A percentile compares a stretch with the other conserved stretches of the same genome.
Evolutionary conservation across 441 rosid species (phyloP).

Genomic region (Omphalea diandra): DNA sequence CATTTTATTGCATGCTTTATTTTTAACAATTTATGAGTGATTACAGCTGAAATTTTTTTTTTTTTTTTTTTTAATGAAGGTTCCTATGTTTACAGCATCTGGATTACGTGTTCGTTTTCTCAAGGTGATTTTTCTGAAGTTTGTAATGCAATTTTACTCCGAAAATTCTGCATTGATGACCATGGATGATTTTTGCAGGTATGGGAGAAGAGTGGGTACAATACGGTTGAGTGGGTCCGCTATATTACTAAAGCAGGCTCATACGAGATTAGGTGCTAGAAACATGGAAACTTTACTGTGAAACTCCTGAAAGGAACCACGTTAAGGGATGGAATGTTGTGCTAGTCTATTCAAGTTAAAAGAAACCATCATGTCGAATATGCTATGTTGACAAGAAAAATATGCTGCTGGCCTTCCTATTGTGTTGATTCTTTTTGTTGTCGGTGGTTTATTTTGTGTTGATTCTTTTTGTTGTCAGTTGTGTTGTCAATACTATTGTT

Average conservation of each 20-base stretch:
- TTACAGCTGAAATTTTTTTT: constrained; percentile 9
- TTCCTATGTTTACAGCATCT: constrained; percentile 99
- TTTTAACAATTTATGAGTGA: neutral
- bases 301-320: neutral
- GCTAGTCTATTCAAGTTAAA: constrained; percentile 13
- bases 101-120: constrained; percentile 97
- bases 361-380: constrained; percentile 6
- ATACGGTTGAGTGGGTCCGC: constrained; percentile 98
- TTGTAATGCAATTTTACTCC: neutral
- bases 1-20: neutral
- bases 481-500: constrained; percentile 26
- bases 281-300: constrained; percentile 7
- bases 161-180: constrained; percentile 2
- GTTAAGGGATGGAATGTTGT: constrained; percentile 13
- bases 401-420: constrained; percentile 19
- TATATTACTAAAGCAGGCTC: constrained; percentile 98
- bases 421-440: constrained; percentile 19
- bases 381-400: constrained; percentile 17
- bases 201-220: constrained; percentile 99
- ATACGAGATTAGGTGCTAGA: constrained; percentile 94
- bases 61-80: constrained; percentile 41
- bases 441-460: neutral
- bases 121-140: constrained; percentile 44
- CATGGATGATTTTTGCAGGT: constrained; percentile 48
- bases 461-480: constrained; percentile 1